Percentiles rank a stretch among this genome's conserved stretches.
Conservation (phyloP, 768 basidiomycete genomes). For the Phallus indusiatus region DNA sequence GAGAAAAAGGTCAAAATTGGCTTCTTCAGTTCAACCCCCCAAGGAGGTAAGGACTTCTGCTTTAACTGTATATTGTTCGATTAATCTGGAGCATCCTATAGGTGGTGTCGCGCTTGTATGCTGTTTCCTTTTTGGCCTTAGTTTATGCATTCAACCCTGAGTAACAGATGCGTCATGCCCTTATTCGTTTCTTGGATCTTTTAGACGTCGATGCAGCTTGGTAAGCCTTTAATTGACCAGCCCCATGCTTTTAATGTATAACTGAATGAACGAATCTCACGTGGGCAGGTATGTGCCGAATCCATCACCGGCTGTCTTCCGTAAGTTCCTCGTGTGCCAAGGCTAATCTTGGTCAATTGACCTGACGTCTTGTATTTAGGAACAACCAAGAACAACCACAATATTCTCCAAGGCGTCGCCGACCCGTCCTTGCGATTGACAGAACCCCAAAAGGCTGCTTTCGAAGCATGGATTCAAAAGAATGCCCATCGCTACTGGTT, state of each 20-base stretch:
- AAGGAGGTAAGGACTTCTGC: constrained; percentile 56
- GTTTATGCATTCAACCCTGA: constrained; percentile 1
- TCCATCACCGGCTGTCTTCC: constrained; percentile 82
- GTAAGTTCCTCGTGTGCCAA: constrained; percentile 56
- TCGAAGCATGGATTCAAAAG: constrained; percentile 29
- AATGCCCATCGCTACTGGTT: constrained; percentile 82
- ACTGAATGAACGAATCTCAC: constrained; percentile 7
- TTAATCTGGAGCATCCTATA: constrained; percentile 19
- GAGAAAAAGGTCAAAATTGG: constrained; percentile 83
- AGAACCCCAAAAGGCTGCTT: constrained; percentile 36
- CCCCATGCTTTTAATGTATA: background rate
- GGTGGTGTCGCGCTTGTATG: constrained; percentile 90
- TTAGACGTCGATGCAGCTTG: constrained; percentile 78
- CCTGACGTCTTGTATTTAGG: constrained; percentile 1
- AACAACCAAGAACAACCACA: constrained; percentile 66
- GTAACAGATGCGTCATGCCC: constrained; percentile 80
- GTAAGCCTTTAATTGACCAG: constrained; percentile 37
- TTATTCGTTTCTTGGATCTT: constrained; percentile 75
- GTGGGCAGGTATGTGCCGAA: constrained; percentile 74
- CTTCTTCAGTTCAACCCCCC: constrained; percentile 93
- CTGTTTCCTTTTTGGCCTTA: constrained; percentile 16
- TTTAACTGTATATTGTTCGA: constrained; percentile 10
- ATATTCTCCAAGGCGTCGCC: constrained; percentile 90
- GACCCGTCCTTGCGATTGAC: constrained; percentile 67
- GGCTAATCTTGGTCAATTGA: background rate